phyloP scores from a whole-genome alignment of 257 asterid genomes.

The Striga asiatica region DNA sequence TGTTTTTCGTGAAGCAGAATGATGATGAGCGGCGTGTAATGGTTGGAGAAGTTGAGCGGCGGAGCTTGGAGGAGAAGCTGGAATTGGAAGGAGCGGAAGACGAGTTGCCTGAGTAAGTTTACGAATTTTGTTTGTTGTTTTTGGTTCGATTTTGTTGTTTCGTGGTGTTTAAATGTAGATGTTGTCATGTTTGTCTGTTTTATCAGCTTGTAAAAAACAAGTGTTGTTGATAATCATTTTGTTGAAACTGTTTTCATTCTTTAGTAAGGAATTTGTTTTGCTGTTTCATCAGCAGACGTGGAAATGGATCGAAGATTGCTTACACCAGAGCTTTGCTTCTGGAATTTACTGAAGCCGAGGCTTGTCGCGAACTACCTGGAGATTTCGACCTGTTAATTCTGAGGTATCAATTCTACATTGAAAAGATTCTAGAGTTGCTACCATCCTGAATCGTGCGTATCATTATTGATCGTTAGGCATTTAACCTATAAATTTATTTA shows the following conservation, averaged over 20 bases:
- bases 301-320: slow-evolving; percentile 14
- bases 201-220: not conserved
- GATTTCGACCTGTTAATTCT: slow-evolving; percentile 28
- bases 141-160: not conserved
- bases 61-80: slow-evolving; percentile 14
- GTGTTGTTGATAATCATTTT: not conserved
- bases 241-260: not conserved
- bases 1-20: not conserved
- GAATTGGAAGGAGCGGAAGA: slow-evolving; percentile 10
- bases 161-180: not conserved
- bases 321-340: slow-evolving; percentile 33
- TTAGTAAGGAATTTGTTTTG: not conserved
- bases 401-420: slow-evolving; percentile 17
- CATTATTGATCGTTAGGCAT: not conserved
- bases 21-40: slow-evolving; percentile 16
- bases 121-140: not conserved
- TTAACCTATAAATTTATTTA: not conserved
- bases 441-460: not conserved
- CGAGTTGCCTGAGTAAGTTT: slow-evolving; percentile 19
- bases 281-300: slow-evolving; percentile 10
- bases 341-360: slow-evolving; percentile 22
- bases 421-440: not conserved
- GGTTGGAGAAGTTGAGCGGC: slow-evolving; percentile 15
- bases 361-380: slow-evolving; percentile 23
- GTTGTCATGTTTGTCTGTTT: not conserved